Evolutionary conservation across 805 yeast species (phyloP), one percentile per base, ranked within the genome.

Genomic region (Blastobotrys chiropterorum): DNA sequence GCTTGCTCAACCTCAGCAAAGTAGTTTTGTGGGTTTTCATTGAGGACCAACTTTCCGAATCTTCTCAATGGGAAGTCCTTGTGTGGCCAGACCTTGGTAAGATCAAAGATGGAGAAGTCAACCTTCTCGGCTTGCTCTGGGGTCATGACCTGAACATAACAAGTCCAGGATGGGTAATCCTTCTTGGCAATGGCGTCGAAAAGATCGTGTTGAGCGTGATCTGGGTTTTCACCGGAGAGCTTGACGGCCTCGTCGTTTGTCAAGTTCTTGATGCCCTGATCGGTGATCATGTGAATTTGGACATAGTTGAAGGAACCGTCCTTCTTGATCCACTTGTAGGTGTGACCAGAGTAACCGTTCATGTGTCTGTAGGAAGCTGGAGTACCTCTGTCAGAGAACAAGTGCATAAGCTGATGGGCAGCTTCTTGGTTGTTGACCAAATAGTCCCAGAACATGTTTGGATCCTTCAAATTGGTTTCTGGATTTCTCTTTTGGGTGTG

Each of bases 401-500:
- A 67, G 53, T 75, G 75, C 60, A 78, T 72, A 52, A 80, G 72
- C 66, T 81, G 85, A 65, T 81, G 85, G 44, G 77, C 66, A 8
- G 76, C 66, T 62, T 81, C 86, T 50, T 77, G 78, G 67, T 81
- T 81, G 59, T 74, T 74, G 31, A 74, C 66, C 54, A 72, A 70
- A 63, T 76, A 81, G 60, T 81, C 85, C 85, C 85, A 81, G 63
- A 73, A 75, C 67, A 70, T 68, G 56, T 77, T 69, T 19, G 81
- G 72, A 59, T 81, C 85, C 66, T 75, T 76, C 61, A 80, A 67
- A 59, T 77, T 75, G 17, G 86, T 81, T 61, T 78, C 74, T 16
- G 88, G 87, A 68, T 81, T 75, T 61, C 87, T 77, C 75, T 82
- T 82, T 68, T 81, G 86, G 19, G 86, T 79, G 71, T 82, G 86